Conservation (phyloP, 2,329 filamentous ascomycete genomes). For the Fusarium chuoi region DNA sequence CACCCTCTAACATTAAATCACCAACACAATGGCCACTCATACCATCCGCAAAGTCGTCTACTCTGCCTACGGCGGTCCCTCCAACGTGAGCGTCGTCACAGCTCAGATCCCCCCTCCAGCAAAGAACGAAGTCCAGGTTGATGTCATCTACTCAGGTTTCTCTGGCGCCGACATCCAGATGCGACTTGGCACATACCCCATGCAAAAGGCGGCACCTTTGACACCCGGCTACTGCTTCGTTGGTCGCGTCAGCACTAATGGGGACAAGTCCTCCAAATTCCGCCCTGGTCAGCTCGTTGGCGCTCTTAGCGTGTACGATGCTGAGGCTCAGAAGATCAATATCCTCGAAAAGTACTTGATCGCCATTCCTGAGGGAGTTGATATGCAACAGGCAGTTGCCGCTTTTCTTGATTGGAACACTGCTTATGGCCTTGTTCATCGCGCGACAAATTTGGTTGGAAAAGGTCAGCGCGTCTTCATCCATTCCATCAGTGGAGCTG, state of each 20-base stretch:
- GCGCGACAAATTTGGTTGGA: conserved; percentile 50
- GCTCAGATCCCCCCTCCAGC: conserved; percentile 52
- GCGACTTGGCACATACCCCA: conserved; percentile 59
- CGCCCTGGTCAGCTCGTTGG: conserved; percentile 49
- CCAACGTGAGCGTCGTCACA: conserved; percentile 49
- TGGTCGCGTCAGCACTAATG: conserved; percentile 54
- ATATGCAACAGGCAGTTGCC: conserved; percentile 54
- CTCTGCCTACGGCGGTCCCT: conserved; percentile 53
- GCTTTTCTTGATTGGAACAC: conserved; percentile 59
- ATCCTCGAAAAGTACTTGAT: conserved; percentile 58
- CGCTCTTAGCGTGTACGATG: conserved; percentile 53
- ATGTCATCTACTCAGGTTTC: conserved; percentile 60
- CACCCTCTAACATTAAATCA: background rate
- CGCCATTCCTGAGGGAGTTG: conserved; percentile 53
- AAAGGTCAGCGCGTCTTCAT: conserved; percentile 60
- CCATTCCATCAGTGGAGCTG: conserved; percentile 61
- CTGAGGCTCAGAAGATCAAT: conserved; percentile 58
- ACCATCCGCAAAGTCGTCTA: conserved; percentile 59
- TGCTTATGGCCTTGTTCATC: conserved; percentile 52
- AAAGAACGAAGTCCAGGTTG: conserved; percentile 57
- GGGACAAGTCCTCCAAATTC: conserved; percentile 48
- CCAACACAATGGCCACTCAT: conserved; percentile 36
- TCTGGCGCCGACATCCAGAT: conserved; percentile 61
- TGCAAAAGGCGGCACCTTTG: conserved; percentile 57
- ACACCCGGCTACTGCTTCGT: conserved; percentile 61